Evolutionary conservation across 208 protist species (phyloP), one percentile per base, ranked within the genome.

Genomic region (Endotrypanum monterogeii): DNA sequence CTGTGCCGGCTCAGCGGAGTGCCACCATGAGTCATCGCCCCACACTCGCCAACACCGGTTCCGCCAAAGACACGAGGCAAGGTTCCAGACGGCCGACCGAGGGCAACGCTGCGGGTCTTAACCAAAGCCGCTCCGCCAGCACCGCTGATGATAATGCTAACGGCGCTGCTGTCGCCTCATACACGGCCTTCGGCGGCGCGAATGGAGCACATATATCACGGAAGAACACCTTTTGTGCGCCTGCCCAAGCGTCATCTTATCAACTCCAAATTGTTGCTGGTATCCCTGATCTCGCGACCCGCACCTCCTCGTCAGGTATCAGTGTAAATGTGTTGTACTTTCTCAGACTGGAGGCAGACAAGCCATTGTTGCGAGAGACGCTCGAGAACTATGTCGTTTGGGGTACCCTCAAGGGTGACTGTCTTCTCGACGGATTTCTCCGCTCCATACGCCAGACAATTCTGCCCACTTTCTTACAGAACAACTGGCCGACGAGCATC

Each of bases 401-500:
- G 84, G 92, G 94, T 46, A 83, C 79, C 2, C 88, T 89, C 58
- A 80, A 92, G 20, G 81, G 92, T 50, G 37, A 67, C 16, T 79
- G 88, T 71, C 72, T 94, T 41, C 79, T 99, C 1, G 95, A 98
- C 57, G 88, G 88, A 48, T 93, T 99, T 73, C 87, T 99, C 20
- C 94, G 95, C 52, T 69, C 87, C 30, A 85, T 98, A 74, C 91
- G 92, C 25, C 80, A 85, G 41, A 83, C 96, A 25, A 86, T 94
- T 41, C 86, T 93, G 74, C 95, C 94, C 41, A 92, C 91, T 57
- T 83, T 98, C 44, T 84, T 98, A 58, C 76, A 81, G 46, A 97
- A 97, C 74, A 86, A 86, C 61, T 99, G 98, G 98, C 98, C 98
- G 12, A 97, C 96, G 52, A 98, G 93, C 83, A 96, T 99, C 61